Evolutionary conservation across 2,329 filamentous ascomycete genomes (phyloP), one percentile per base, ranked within the genome.

Genomic region (Ceratocystis lukuohia): DNA sequence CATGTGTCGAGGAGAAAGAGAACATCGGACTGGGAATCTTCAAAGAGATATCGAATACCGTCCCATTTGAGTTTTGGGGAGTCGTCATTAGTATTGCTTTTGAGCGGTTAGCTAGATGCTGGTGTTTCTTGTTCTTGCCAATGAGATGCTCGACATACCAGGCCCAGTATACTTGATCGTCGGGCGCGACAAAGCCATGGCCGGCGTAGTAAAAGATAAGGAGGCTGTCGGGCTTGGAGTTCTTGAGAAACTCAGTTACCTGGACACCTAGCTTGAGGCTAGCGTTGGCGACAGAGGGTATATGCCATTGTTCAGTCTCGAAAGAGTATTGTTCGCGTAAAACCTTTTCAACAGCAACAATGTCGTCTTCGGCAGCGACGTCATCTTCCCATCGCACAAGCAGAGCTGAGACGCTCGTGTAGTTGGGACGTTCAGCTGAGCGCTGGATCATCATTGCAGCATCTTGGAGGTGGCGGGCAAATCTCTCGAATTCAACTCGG

Each of bases 401-500:
- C 44, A 87, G 74, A 10, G 85, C 84, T 3, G 83, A 85, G 15
- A 84, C 83, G 66, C 79, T 80, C 20, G 76, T 79, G 70, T 87
- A 85, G 28, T 80, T 79, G 2, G 79, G 78, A 67, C 79, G 80
- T 71, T 85, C 82, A 59, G 82, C 82, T 74, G 86, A 84, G 69
- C 82, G 80, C 72, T 85, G 83, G 70, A 87, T 85, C 71, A 85
- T 77, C 80, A 86, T 85, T 69, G 84, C 84, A 62, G 84, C 84
- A 79, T 87, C 84, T 72, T 87, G 84, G 57, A 87, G 79, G 75
- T 87, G 84, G 61, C 84, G 80, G 68, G 84, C 84, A 72, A 87
- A 87, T 65, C 82, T 80, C 74, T 87, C 84, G 74, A 87, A 87
- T 71, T 86, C 84, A 74, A 83, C 80, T 70, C 82, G 80, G 59